Evolutionary conservation across 768 basidiomycete genomes (phyloP), one percentile per base, ranked within the genome.

Genomic region (Holtermannia corniformis): DNA sequence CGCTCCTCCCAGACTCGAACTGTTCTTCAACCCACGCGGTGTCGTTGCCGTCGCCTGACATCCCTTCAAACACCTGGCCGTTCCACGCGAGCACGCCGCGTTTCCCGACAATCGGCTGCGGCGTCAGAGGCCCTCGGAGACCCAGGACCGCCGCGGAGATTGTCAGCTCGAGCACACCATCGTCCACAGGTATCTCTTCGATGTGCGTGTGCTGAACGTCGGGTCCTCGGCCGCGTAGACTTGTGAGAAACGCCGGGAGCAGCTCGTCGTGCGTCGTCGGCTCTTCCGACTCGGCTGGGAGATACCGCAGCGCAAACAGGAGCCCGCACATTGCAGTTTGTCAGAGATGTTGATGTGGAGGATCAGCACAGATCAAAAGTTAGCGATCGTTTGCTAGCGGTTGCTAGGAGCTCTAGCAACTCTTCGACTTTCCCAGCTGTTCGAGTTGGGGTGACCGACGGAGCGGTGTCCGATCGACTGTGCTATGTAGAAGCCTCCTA

Each of bases 61-160:
- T 13, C 7, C 67, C 71, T 25, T 63, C 54, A 41, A 72, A 70
- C n/a, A 72, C 59, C 57, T 72, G 70, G 12, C 70, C 70, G 51
- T 72, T 72, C 67, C 68, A 70, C 16, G 59, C 65, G 16, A 72
- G 51, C 4, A 68, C 55, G 3, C 66, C 67, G 22, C 61, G 37
- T 10, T 55, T 32, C 1, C 61, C 64, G 0, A 68, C 48, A 11
- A 72, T n/a, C 1, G 71, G 71, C 47, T 72, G 71, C 13, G 41
- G 22, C 0, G 63, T 64, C 1, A 62, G 23, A 5, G 55, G 47
- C 2, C 71, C 71, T 25, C 71, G 41, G 7, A 72, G 52, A 10
- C 67, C 67, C 2, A 72, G 54, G 1, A 72, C 71, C 27, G 64
- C 60, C 5, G 66, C 61, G 3, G 50, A 48, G 22, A 72, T 54